These are phyloP conservation scores for Nepenthes gracilis DNA, from an alignment of 148 eudicot species.

Conservation along the genomic window DNA sequence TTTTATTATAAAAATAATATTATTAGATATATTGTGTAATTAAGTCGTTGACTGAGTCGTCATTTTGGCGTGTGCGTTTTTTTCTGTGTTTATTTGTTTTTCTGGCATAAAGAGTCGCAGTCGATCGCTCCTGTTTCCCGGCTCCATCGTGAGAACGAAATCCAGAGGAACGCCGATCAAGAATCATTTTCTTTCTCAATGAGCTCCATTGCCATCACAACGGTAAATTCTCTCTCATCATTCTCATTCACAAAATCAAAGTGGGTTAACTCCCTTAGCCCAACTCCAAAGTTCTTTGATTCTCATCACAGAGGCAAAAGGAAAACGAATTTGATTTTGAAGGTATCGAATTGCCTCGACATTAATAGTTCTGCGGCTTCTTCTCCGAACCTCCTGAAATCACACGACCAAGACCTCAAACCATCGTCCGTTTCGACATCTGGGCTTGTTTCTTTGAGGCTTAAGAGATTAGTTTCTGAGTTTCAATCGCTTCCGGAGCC, in stretches of 20 bases:
- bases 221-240: background rate
- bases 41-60: too few species aligned
- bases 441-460: conserved; percentile 20
- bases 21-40: too few species aligned
- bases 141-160: too few species aligned
- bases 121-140: too few species aligned
- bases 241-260: background rate
- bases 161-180: too few species aligned
- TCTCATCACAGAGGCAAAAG: conserved; percentile 10
- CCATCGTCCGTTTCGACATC: conserved; percentile 3
- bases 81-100: too few species aligned
- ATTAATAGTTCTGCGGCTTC: background rate
- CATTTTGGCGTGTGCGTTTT: too few species aligned
- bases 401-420: background rate
- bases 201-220: background rate
- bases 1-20: too few species aligned
- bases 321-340: background rate
- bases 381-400: too few species aligned
- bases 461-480: conserved; percentile 36
- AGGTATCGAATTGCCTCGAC: conserved; percentile 3
- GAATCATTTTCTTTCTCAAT: background rate
- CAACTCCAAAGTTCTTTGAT: conserved; percentile 5
- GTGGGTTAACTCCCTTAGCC: background rate
- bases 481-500: conserved; percentile 52
- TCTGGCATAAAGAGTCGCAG: too few species aligned